These are phyloP conservation scores for Penicillium robsamsonii DNA, from an alignment of 495 filamentous ascomycete species.

Conservation along the genomic window DNA sequence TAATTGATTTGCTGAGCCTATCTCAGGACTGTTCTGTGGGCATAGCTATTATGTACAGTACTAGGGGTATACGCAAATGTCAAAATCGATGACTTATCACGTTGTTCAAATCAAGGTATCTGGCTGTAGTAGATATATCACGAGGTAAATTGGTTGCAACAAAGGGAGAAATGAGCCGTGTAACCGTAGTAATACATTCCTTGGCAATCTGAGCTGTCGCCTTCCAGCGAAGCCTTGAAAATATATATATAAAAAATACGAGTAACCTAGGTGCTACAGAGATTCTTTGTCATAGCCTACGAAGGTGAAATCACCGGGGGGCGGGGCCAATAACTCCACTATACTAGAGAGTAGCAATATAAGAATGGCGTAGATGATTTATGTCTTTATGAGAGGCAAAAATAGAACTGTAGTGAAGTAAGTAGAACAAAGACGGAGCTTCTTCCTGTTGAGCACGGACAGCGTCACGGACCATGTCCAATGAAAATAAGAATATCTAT, in stretches of 20 bases:
- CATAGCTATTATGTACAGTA: neutral
- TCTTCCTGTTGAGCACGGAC: constrained; percentile 27
- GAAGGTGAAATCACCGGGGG: neutral
- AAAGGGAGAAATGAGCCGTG: neutral
- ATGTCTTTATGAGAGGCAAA: neutral
- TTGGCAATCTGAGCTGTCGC: neutral
- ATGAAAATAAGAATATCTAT: neutral
- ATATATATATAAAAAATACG: neutral
- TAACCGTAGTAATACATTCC: neutral
- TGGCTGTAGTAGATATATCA: neutral
- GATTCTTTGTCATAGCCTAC: neutral
- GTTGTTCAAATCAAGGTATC: neutral
- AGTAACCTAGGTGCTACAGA: neutral
- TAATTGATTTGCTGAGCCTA: neutral
- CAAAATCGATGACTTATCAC: neutral
- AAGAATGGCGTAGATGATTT: neutral
- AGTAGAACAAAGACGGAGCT: constrained; percentile 2
- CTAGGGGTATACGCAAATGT: neutral
- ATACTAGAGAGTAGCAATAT: neutral
- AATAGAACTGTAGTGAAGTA: neutral
- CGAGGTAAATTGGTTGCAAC: neutral
- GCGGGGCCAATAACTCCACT: neutral
- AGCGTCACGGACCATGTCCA: constrained; percentile 30
- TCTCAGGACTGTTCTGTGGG: neutral
- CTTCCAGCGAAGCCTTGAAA: neutral